Evolutionary conservation across 1,139 yeast species (phyloP).

Genomic region (Eremothecium coryli): DNA sequence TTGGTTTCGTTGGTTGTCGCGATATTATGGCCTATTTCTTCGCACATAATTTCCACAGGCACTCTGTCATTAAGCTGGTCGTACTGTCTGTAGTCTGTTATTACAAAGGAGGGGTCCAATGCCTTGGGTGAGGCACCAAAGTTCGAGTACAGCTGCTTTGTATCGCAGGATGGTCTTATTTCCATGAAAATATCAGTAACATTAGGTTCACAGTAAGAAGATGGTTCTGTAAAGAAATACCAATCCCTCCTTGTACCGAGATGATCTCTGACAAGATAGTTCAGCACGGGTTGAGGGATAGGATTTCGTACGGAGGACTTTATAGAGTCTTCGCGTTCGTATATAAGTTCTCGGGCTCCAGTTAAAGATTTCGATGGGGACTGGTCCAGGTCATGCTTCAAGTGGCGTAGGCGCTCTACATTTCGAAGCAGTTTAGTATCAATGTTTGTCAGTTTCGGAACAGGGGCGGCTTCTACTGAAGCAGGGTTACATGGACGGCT

Average conservation of each 20-base stretch:
- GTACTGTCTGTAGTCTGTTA: constrained; percentile 9
- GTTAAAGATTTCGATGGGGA: not conserved
- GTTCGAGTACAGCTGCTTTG: constrained; percentile 11
- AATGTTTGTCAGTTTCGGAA: too few relatives aligned
- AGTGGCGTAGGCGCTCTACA: constrained; percentile 1
- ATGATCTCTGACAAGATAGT: constrained; percentile 3
- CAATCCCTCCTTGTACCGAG: constrained; percentile 18
- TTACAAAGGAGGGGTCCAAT: constrained; percentile 6
- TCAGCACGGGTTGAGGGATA: constrained; percentile 1
- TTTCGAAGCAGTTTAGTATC: constrained; percentile 1
- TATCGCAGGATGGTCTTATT: constrained; percentile 4
- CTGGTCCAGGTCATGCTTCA: not conserved
- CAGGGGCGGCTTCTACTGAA: too few relatives aligned
- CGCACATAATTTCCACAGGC: constrained; percentile 20
- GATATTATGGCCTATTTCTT: constrained; percentile 5
- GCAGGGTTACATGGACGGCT: too few relatives aligned
- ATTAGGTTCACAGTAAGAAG: constrained; percentile 8
- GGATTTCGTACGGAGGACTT: not conserved
- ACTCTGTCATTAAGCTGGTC: constrained; percentile 17
- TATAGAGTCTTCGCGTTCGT: constrained; percentile 1
- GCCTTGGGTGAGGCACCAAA: constrained; percentile 15
- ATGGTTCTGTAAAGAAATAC: constrained; percentile 20
- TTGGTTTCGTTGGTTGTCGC: not conserved
- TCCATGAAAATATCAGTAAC: constrained; percentile 6
- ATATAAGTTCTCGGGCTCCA: not conserved